A percentile compares a stretch with the other conserved stretches of the same genome.
These are phyloP conservation scores for Orbilia brochopaga DNA, from an alignment of 2,329 filamentous ascomycete genomes.

Conservation along the genomic window DNA sequence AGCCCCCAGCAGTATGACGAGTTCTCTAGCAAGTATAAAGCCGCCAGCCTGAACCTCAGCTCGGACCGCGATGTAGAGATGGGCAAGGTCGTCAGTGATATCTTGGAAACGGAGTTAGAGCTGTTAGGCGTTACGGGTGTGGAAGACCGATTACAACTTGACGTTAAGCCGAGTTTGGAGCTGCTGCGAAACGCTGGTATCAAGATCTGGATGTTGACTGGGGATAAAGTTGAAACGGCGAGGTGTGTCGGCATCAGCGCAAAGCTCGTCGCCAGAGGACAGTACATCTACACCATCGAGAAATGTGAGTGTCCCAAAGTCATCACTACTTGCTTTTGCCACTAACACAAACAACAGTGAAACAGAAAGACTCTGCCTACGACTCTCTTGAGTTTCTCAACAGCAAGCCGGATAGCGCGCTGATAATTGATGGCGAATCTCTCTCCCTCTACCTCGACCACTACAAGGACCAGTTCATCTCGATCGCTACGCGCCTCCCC, in stretches of 20 bases:
- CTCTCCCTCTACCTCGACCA: conserved; percentile 81
- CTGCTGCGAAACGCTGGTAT: conserved; percentile 94
- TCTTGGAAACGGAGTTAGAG: conserved; percentile 86
- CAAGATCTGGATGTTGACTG: conserved; percentile 99
- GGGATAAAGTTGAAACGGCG: conserved; percentile 97
- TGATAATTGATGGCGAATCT: conserved; percentile 94
- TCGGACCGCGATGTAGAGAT: conserved; percentile 77
- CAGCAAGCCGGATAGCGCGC: conserved; percentile 79
- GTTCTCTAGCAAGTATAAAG: conserved; percentile 75
- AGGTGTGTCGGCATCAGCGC: conserved; percentile 94
- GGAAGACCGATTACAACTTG: conserved; percentile 92
- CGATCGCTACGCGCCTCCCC: conserved; percentile 82
- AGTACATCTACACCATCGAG: conserved; percentile 92
- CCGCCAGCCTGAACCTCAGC: conserved; percentile 79
- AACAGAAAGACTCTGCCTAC: conserved; percentile 80
- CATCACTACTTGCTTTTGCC: neutral
- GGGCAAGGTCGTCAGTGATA: conserved; percentile 76
- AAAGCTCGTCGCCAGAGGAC: conserved; percentile 88
- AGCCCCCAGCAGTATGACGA: conserved; percentile 79
- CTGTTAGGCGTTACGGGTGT: conserved; percentile 96
- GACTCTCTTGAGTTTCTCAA: conserved; percentile 87
- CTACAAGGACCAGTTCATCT: conserved; percentile 84
- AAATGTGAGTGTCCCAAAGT: conserved; percentile 61
- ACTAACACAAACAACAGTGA: conserved; percentile 61
- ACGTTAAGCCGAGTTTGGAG: conserved; percentile 94